Percentiles rank a stretch among this genome's conserved stretches.
Conservation (phyloP, 805 yeast species). For the Ogataea ramenticola region DNA sequence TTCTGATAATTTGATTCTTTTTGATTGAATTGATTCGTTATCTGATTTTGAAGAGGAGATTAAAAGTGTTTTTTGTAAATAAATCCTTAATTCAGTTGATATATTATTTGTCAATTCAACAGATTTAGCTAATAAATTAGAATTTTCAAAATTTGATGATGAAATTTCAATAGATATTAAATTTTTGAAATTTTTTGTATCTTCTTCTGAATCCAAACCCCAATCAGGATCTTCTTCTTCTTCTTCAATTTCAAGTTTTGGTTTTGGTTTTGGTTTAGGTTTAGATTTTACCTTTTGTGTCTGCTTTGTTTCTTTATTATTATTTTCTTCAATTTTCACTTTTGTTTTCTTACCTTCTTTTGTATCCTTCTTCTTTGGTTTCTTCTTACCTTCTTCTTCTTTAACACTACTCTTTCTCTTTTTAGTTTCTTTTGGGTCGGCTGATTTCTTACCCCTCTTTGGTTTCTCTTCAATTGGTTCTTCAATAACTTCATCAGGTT, state of each 20-base stretch:
- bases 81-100: constrained; percentile 16
- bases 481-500: constrained; percentile 16
- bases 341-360: background rate
- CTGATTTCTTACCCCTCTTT: constrained; percentile 4
- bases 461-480: constrained; percentile 3
- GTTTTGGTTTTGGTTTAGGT: constrained; percentile 7
- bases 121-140: constrained; percentile 15
- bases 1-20: background rate
- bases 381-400: background rate
- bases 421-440: background rate
- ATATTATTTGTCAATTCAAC: constrained; percentile 13
- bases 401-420: background rate
- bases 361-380: background rate
- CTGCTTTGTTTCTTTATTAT: background rate
- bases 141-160: constrained; percentile 11
- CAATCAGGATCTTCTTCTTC: constrained; percentile 20
- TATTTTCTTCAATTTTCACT: background rate
- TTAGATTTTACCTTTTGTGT: background rate
- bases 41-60: constrained; percentile 1
- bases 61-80: constrained; percentile 16
- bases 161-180: constrained; percentile 12
- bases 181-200: constrained; percentile 13
- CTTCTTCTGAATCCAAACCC: constrained; percentile 17
- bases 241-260: constrained; percentile 6
- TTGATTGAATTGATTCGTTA: background rate